These are phyloP conservation scores for Rostrohypoxylon terebratum DNA, from an alignment of 495 filamentous ascomycete genomes.

Conservation along the genomic window DNA sequence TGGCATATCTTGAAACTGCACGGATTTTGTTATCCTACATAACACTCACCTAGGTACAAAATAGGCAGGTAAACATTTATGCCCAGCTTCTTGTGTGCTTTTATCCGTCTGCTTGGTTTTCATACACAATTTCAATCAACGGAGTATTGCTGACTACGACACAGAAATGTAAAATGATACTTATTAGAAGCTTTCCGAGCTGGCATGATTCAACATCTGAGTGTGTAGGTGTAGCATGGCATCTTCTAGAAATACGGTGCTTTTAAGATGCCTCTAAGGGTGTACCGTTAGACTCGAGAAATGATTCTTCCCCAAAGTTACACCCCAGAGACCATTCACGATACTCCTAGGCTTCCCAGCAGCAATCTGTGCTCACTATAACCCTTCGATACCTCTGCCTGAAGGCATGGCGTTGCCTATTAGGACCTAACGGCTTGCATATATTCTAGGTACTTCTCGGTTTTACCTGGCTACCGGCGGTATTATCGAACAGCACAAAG, in stretches of 20 bases:
- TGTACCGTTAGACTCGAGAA: background rate
- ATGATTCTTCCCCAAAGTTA: background rate
- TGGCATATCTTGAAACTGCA: slow-evolving; percentile 6
- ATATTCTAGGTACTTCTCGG: background rate
- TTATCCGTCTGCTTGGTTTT: background rate
- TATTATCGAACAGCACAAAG: background rate
- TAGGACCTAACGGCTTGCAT: too few species aligned
- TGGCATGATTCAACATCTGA: too few species aligned
- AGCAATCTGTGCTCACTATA: background rate
- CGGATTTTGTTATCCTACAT: background rate
- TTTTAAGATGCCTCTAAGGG: background rate
- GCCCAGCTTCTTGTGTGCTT: background rate
- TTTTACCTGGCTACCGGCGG: background rate
- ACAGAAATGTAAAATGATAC: background rate
- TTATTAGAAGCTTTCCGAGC: too few species aligned
- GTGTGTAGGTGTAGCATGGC: too few species aligned
- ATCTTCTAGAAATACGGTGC: too few species aligned
- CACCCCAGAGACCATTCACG: background rate
- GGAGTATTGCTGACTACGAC: background rate
- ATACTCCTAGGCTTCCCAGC: background rate
- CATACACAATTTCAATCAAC: background rate
- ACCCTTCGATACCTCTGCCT: background rate
- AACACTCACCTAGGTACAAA: background rate
- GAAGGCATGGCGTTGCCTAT: background rate
- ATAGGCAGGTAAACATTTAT: background rate